Evolutionary conservation across 2,329 filamentous ascomycete genomes (phyloP).

Genomic region (Trichoderma koningiopsis): DNA sequence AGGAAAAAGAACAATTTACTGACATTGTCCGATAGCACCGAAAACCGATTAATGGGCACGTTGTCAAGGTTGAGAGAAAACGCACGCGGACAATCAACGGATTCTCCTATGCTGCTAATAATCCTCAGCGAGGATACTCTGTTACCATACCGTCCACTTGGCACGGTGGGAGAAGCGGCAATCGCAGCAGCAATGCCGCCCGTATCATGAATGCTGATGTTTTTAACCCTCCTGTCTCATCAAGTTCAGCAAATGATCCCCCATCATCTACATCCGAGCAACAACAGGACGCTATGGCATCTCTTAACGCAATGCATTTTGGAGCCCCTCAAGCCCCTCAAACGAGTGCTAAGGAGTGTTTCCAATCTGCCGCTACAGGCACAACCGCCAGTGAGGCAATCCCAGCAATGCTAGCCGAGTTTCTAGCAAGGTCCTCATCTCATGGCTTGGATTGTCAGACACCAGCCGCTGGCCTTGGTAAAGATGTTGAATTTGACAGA

Average conservation of each 20-base stretch:
- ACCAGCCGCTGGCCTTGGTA: not conserved
- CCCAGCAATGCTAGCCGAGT: not conserved
- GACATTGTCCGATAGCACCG: conserved; percentile 36
- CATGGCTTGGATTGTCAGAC: not conserved
- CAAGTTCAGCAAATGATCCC: no score
- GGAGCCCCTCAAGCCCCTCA: not conserved
- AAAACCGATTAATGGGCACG: conserved; percentile 35
- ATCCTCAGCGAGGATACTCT: not conserved
- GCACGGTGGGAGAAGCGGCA: not conserved
- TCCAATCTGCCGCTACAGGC: not conserved
- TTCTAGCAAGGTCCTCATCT: not conserved
- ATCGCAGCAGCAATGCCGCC: not conserved
- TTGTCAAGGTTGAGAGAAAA: conserved; percentile 45
- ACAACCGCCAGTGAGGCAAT: not conserved
- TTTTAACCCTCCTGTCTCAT: not conserved
- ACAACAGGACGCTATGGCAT: not conserved
- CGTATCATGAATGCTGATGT: not conserved
- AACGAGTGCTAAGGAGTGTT: not conserved
- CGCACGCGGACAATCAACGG: conserved; percentile 31
- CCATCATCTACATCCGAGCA: not conserved
- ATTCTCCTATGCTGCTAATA: not conserved
- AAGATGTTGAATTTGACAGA: not conserved
- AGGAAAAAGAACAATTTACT: not conserved
- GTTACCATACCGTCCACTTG: not conserved
- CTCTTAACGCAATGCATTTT: not conserved